phyloP scores from a whole-genome alignment of 2,329 filamentous ascomycete genomes.

The Penicillium fuscoglaucum region DNA sequence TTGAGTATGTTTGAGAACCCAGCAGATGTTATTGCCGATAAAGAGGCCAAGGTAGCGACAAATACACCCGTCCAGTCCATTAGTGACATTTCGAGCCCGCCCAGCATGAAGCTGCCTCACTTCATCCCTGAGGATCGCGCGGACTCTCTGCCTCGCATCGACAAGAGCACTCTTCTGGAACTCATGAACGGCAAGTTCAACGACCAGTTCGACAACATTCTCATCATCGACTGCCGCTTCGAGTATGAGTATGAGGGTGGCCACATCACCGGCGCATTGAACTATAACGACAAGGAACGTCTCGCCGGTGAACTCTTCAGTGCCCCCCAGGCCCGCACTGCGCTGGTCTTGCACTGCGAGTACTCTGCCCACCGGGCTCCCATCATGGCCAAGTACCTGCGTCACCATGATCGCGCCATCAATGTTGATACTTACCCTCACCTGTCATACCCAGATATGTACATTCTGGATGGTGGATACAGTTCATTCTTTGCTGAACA shows the following conservation, averaged over 20 bases:
- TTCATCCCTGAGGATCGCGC: conserved; percentile 76
- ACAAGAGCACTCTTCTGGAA: conserved; percentile 76
- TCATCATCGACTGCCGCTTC: conserved; percentile 94
- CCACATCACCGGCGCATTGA: conserved; percentile 89
- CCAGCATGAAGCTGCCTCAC: conserved; percentile 75
- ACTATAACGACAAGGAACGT: conserved; percentile 95
- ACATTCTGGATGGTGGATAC: conserved; percentile 95
- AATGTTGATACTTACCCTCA: conserved; percentile 85
- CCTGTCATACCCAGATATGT: conserved; percentile 94
- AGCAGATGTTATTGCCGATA: conserved; percentile 80
- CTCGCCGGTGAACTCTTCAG: conserved; percentile 78
- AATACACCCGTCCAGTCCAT: conserved; percentile 68
- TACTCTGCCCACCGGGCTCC: conserved; percentile 96
- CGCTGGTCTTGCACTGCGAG: conserved; percentile 95
- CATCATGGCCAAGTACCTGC: conserved; percentile 92
- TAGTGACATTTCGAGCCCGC: conserved; percentile 78
- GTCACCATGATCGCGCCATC: conserved; percentile 78
- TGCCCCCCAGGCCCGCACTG: conserved; percentile 67
- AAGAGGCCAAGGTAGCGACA: conserved; percentile 59
- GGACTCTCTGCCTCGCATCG: conserved; percentile 86
- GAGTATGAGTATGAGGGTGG: conserved; percentile 98
- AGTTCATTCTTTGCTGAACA: conserved; percentile 85
- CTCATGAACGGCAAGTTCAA: conserved; percentile 83
- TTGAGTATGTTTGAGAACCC: conserved; percentile 98
- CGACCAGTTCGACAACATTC: conserved; percentile 72